phyloP scores from a whole-genome alignment of 441 rosid genomes.

The Aquilaria agallochum region DNA sequence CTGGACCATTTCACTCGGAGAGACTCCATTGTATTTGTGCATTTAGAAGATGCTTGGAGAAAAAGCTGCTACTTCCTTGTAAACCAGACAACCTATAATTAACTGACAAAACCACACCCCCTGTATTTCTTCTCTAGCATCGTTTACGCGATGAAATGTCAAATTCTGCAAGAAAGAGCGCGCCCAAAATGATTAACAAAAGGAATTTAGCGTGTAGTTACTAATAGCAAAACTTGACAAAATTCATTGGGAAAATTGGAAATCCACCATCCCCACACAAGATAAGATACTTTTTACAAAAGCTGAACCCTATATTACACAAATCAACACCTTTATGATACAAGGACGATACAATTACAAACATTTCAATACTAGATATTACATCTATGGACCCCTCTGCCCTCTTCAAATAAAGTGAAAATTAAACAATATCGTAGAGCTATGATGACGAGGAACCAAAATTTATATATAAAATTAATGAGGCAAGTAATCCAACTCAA shows the following conservation, averaged over 20 bases:
- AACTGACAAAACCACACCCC: no score
- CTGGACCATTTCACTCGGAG: no score
- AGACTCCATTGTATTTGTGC: no score
- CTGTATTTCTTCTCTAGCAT: no score
- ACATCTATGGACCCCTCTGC: constrained; percentile 20
- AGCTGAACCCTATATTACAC: constrained; percentile 29
- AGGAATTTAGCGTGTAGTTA: no score
- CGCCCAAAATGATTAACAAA: no score
- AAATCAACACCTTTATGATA: constrained; percentile 38
- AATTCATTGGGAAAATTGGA: constrained; percentile 17
- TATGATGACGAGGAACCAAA: constrained; percentile 21
- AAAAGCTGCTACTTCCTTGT: no score
- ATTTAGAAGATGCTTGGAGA: no score
- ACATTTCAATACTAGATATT: constrained; percentile 10
- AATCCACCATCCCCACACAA: constrained; percentile 34
- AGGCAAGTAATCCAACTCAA: constrained; percentile 32
- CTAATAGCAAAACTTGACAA: constrained; percentile 18
- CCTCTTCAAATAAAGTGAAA: constrained; percentile 10
- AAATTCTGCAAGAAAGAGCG: no score
- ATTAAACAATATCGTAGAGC: constrained; percentile 17
- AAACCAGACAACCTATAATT: no score
- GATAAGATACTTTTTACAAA: constrained; percentile 26
- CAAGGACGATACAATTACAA: constrained; percentile 28
- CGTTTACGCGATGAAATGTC: no score
- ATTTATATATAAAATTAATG: constrained; percentile 20